These are phyloP conservation scores for Potentilla sterilis DNA, from an alignment of 306 rosid genomes.

Conservation along the genomic window DNA sequence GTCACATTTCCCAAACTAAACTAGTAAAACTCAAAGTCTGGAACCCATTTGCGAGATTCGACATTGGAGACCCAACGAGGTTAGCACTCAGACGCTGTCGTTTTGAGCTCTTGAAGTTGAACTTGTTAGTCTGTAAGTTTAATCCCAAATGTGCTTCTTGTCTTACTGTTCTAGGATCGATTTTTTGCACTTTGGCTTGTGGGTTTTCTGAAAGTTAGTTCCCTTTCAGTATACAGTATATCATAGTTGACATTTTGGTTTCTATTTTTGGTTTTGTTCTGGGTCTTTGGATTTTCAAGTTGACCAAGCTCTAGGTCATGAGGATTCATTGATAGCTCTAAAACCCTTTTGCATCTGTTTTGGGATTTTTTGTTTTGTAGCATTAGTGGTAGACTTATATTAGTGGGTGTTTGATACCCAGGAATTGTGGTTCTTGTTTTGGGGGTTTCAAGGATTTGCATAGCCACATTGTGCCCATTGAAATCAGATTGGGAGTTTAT, in stretches of 20 bases:
- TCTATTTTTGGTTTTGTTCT: neutral
- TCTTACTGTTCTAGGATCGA: neutral
- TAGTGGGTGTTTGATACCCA: slow-evolving; percentile 28
- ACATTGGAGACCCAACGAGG: neutral
- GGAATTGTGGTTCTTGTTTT: slow-evolving; percentile 39
- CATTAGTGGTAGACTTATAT: slow-evolving; percentile 8
- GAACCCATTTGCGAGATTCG: neutral
- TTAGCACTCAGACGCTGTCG: slow-evolving; percentile 18
- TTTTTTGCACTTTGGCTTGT: slow-evolving; percentile 9
- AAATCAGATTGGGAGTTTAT: slow-evolving; percentile 6
- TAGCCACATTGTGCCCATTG: slow-evolving; percentile 16
- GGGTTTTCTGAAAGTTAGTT: neutral
- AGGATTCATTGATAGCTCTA: neutral
- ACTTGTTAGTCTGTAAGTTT: slow-evolving; percentile 11
- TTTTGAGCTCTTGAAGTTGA: slow-evolving; percentile 8
- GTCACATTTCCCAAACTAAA: neutral
- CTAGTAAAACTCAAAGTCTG: neutral
- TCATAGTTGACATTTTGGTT: neutral
- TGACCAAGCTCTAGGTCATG: neutral
- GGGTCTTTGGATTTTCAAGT: neutral
- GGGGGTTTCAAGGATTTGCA: slow-evolving; percentile 21
- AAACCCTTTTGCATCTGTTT: neutral
- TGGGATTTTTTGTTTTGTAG: slow-evolving; percentile 7
- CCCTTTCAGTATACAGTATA: neutral
- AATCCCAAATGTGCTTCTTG: neutral